Evolutionary conservation across 805 yeast genomes (phyloP).

Genomic region (Blastobotrys peoriensis): DNA sequence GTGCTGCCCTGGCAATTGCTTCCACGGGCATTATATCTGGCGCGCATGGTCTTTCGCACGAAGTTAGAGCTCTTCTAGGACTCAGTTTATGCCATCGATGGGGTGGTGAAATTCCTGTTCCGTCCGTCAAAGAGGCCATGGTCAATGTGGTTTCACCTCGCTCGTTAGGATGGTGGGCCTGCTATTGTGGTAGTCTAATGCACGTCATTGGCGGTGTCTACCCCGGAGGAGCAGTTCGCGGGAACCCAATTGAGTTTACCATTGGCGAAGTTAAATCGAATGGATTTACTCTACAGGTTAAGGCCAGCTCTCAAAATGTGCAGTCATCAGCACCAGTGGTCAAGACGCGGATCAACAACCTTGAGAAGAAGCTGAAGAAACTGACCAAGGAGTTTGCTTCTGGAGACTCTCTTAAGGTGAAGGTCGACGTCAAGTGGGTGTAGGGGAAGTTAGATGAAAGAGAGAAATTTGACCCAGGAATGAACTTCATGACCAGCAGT

Average conservation of each 20-base stretch:
- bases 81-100: slow-evolving; percentile 72
- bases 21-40: slow-evolving; percentile 72
- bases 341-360: slow-evolving; percentile 46
- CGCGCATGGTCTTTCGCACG: slow-evolving; percentile 67
- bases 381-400: slow-evolving; percentile 35
- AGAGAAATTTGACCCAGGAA: slow-evolving; percentile 5
- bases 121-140: slow-evolving; percentile 32
- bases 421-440: slow-evolving; percentile 16
- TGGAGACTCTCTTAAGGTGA: slow-evolving; percentile 14
- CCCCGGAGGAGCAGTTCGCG: slow-evolving; percentile 73
- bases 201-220: slow-evolving; percentile 73
- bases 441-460: slow-evolving; percentile 5
- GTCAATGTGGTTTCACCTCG: slow-evolving; percentile 32
- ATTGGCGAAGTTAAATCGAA: slow-evolving; percentile 15
- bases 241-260: slow-evolving; percentile 25
- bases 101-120: slow-evolving; percentile 70
- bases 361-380: slow-evolving; percentile 57
- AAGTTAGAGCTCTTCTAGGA: slow-evolving; percentile 64
- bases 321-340: slow-evolving; percentile 26
- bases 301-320: slow-evolving; percentile 18
- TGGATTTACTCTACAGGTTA: slow-evolving; percentile 21
- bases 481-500: too few relatives aligned
- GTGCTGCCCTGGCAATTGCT: slow-evolving; percentile 66
- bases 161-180: slow-evolving; percentile 60
- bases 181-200: slow-evolving; percentile 66